These are phyloP conservation scores for Camellia oleifera DNA, from an alignment of 179 eudicot species.

Conservation along the genomic window DNA sequence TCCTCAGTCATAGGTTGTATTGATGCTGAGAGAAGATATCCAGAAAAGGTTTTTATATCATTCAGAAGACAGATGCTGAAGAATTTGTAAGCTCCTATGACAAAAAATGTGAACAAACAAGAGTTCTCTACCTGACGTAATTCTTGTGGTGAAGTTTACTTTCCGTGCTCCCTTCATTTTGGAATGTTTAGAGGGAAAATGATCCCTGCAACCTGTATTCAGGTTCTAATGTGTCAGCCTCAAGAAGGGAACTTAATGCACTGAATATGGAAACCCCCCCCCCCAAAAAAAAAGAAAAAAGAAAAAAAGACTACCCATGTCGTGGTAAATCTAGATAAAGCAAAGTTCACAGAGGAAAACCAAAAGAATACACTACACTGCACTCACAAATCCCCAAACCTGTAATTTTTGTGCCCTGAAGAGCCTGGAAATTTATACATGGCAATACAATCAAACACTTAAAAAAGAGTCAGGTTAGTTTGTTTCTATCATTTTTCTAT, in stretches of 20 bases:
- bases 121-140: conserved; percentile 50
- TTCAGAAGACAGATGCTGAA: background rate
- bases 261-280: too few relatives aligned
- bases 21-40: conserved; percentile 65
- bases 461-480: too few relatives aligned
- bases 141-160: conserved; percentile 28
- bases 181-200: conserved; percentile 24
- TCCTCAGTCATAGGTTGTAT: conserved; percentile 66
- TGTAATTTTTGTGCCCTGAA: background rate
- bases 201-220: conserved; percentile 40
- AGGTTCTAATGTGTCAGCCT: background rate
- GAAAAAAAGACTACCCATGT: background rate
- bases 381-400: background rate
- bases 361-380: background rate
- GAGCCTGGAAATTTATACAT: too few relatives aligned
- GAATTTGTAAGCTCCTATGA: conserved; percentile 1
- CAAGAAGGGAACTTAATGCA: background rate
- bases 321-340: background rate
- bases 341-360: background rate
- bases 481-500: background rate
- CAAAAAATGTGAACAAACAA: conserved; percentile 27
- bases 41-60: conserved; percentile 27
- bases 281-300: background rate
- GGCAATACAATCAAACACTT: background rate
- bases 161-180: conserved; percentile 21